Evolutionary conservation across 2,329 filamentous ascomycete species (phyloP), one percentile per base, ranked within the genome.

Genomic region (Colletotrichum sp.): DNA sequence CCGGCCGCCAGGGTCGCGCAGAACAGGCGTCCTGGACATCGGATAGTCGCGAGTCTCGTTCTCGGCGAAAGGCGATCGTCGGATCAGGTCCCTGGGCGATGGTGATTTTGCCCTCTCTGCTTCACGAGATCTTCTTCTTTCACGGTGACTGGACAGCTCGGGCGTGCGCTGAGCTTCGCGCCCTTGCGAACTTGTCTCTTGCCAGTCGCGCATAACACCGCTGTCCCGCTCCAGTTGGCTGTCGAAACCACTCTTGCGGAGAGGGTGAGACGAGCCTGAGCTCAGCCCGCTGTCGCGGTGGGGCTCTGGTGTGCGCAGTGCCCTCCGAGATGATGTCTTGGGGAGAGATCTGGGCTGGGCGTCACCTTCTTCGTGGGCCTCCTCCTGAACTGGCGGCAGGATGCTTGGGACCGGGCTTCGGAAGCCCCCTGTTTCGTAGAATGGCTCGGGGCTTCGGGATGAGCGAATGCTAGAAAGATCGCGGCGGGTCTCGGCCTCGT

Each of bases 351-450:
- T 57, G 18, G 51, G 76, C 33, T 78, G 76, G 5, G 80, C 84
- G 70, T 83, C 82, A 55, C 87, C 83, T 5, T 86, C 85, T 76
- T 90, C 88, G 2, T 84, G 83, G 11, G 84, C 82, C 77, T 91
- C 86, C 75, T 87, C 89, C 76, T 85, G 84, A 6, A 91, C 89
- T 1, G 88, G 86, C 6, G 89, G 84, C 61, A 91, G 79, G n/a
- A 82, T 82, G 69, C 85, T 83, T 8, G 84, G 82, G 24, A 86
- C 82, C 5, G 84, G 86, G 62, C 85, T 84, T 70, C 84, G 82
- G 70, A 86, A 83, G 55, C 86, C 87, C 31, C 47, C 24, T 2
- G 33, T 78, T 77, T 63, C 78, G 73, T 63, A 69, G 29, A 29
- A 76, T 59, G 68, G 55, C 36, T 71, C 69, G 21, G 58, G 55